Conservation (phyloP, 108 stramenopile species). For the Cyclotella kingstonii region DNA sequence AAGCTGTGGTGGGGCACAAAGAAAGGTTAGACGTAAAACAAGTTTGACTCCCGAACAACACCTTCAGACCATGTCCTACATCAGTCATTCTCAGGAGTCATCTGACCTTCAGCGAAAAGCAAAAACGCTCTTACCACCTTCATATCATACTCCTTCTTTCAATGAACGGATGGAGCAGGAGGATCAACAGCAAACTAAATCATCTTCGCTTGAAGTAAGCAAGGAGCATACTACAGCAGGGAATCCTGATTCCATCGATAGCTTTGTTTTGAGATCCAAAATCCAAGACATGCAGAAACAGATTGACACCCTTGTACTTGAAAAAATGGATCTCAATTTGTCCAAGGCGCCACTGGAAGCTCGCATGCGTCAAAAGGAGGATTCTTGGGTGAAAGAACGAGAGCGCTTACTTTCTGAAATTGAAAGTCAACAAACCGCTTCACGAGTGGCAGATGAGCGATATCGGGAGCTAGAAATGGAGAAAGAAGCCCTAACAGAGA, state of each 20-base stretch:
- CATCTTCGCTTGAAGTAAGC: conserved; percentile 1
- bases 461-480: conserved; percentile 64
- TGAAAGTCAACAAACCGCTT: conserved; percentile 41
- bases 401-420: conserved; percentile 64
- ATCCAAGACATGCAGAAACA: conserved; percentile 69
- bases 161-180: neutral
- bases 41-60: conserved; percentile 15
- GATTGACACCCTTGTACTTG: conserved; percentile 73
- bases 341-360: conserved; percentile 87
- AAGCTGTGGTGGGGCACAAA: conserved; percentile 24
- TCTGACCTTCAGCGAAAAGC: neutral
- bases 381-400: conserved; percentile 69
- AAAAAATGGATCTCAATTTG: conserved; percentile 82
- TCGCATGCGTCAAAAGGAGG: conserved; percentile 80
- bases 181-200: neutral
- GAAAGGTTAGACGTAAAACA: conserved; percentile 30
- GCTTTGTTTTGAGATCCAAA: conserved; percentile 60
- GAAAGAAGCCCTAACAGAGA: conserved; percentile 63
- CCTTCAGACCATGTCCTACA: too few species aligned
- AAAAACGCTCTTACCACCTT: conserved; percentile 22
- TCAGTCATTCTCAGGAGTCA: neutral
- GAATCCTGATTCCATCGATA: conserved; percentile 54
- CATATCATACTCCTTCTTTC: conserved; percentile 17
- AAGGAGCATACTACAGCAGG: too few species aligned
- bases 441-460: conserved; percentile 66